These are phyloP conservation scores for Didymella lethalis DNA, from an alignment of 2,329 filamentous ascomycete genomes.

Conservation along the genomic window DNA sequence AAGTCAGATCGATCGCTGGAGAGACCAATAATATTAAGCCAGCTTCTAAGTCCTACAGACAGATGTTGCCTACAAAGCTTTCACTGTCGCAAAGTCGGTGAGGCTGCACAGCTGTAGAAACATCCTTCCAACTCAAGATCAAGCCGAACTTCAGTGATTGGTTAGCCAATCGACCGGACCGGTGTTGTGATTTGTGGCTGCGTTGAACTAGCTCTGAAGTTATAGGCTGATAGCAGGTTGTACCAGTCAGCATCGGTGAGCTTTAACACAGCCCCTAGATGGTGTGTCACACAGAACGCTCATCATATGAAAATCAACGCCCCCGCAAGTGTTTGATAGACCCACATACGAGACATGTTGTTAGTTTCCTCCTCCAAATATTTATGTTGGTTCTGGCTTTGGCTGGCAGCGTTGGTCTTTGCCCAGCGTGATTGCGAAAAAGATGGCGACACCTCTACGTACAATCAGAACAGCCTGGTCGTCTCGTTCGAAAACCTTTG, in stretches of 20 bases:
- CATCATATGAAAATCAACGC: not conserved
- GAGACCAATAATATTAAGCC: not conserved
- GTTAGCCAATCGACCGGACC: not conserved
- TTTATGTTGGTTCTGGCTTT: not conserved
- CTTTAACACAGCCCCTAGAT: slow-evolving; percentile 1
- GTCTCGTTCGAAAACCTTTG: slow-evolving; percentile 23
- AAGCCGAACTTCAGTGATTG: not conserved
- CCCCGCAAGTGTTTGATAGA: not conserved
- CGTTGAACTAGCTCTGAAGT: not conserved
- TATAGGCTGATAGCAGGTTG: not conserved
- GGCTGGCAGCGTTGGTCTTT: not conserved
- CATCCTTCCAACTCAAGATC: not conserved
- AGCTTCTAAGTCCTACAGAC: not conserved
- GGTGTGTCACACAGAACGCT: slow-evolving; percentile 1
- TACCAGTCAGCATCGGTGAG: not conserved
- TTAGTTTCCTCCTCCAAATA: not conserved
- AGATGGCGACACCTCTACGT: slow-evolving; percentile 5
- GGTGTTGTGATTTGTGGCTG: not conserved
- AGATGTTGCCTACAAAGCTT: not conserved
- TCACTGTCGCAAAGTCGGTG: not conserved
- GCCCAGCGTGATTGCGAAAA: slow-evolving; percentile 5
- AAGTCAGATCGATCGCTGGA: not conserved
- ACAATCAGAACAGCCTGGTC: slow-evolving; percentile 2
- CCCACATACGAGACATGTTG: not conserved
- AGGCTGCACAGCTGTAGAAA: not conserved